Conservation (phyloP, 805 yeast genomes). For the Candida tibetensis region DNA sequence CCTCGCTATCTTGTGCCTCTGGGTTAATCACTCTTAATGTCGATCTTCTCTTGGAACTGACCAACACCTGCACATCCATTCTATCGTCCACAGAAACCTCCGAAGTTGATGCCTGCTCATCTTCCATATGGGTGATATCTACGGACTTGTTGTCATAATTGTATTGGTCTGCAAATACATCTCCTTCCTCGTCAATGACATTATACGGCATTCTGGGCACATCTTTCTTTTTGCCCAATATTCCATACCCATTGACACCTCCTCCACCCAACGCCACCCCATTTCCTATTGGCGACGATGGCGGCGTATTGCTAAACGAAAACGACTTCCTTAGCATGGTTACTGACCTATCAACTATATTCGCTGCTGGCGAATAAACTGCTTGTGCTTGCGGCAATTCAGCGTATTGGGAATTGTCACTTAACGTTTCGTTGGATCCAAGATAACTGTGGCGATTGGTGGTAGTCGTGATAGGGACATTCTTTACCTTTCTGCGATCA, state of each 20-base stretch:
- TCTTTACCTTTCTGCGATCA: conserved; percentile 24
- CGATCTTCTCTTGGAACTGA: conserved; percentile 61
- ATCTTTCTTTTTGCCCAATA: conserved; percentile 1
- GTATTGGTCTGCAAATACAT: not conserved
- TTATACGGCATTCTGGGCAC: conserved; percentile 1
- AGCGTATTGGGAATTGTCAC: conserved; percentile 1
- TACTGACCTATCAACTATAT: conserved; percentile 13
- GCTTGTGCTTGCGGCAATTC: not conserved
- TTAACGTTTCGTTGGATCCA: conserved; percentile 29
- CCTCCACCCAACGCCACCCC: not conserved
- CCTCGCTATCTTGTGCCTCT: conserved; percentile 27
- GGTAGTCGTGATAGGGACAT: too few relatives aligned
- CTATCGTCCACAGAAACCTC: conserved; percentile 43
- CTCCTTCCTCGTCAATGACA: conserved; percentile 1
- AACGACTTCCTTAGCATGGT: conserved; percentile 22
- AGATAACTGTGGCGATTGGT: conserved; percentile 23
- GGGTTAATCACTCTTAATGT: conserved; percentile 64
- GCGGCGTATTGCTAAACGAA: conserved; percentile 22
- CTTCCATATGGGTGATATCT: conserved; percentile 6
- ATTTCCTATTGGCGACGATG: conserved; percentile 16
- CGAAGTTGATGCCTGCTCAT: conserved; percentile 18
- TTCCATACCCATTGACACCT: conserved; percentile 1
- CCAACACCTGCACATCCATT: conserved; percentile 70
- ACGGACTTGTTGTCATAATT: conserved; percentile 3
- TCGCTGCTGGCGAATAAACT: not conserved